Base-by-base conservation (phyloP, 495 filamentous ascomycete species). In the Lasiosphaeria miniovina region DNA sequence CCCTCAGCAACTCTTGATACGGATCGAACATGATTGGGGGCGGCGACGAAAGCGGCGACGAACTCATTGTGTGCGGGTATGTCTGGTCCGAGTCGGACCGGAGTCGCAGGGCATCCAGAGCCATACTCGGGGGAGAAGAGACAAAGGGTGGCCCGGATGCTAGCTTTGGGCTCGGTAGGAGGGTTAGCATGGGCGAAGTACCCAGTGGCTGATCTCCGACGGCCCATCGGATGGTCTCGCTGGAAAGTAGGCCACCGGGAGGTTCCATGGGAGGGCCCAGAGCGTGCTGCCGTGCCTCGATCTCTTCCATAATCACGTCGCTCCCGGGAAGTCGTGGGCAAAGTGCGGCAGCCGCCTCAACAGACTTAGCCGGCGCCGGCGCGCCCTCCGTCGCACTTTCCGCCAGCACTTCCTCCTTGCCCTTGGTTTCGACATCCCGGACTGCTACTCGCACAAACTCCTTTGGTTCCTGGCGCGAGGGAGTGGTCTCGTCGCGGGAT, bases 41-140 rank as follows among this genome's bases (percentile, higher is more conserved):
- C 0, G 78, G 78, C 1, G 77, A 79, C 1, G 77, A 79, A 32
- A 80, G 65, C 0, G 77, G 77, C 0, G 77, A 80, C 0, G 77
- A 80, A 56, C 66, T 67, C 36, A 63, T 62, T 6, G 67, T 54
- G 9, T 51, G 57, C 9, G 62, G 24, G 1, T 52, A 41, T 1
- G 46, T 36, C 11, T 60, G 58, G 14, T 61, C 46, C 3, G 53
- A 40, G 17, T 54, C 33, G 1, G 54, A 43, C 6, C 6, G 60
- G 5, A 46, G 43, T 7, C 36, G 60, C 6, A 57, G 54, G 11
- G 62, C 38, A 38, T 54, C 59, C 11, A 63, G 64, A 15, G 34
- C 17, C 3, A 61, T 48, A 7, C 54, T 70, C 15, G 73, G 71
- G 6, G 68, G 72, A 17, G 60, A 68, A 7, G 69, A 61, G 4